Evolutionary conservation across 495 filamentous ascomycete species (phyloP), one percentile per base, ranked within the genome.

Genomic region (Aspergillus egyptiacus): DNA sequence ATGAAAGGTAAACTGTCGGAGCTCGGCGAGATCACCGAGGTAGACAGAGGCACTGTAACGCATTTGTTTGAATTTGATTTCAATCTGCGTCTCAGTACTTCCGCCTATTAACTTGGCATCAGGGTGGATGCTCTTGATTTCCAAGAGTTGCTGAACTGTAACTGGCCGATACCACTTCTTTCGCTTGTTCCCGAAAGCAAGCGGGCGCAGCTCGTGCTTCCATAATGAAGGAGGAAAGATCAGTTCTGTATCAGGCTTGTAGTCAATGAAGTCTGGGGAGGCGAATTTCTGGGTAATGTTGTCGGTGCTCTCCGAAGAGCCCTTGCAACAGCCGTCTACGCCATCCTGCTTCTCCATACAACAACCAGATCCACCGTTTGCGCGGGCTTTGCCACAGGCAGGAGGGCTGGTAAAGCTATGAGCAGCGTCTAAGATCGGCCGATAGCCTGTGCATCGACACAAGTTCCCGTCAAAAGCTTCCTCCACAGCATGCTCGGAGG

Each of bases 51-150:
- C 81, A 9, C 81, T 79, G 63, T 96, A 98, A 56, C 89, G 81
- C 79, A 94, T 82, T 2, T 81, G 88, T 72, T 98, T 97, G 76
- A 98, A 98, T 62, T 96, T 96, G 67, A 95, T 84, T 66, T 98
- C 93, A 44, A 98, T 96, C 64, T 96, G 93, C 0, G 91, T 97
- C 67, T 98, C 93, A 3, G 89, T 95, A 62, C 89, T 95, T 33
- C 93, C 93, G 20, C 91, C 91, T 51, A 98, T 95, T 48, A 98
- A 77, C 67, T 98, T 98, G 2, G 91, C 87, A 5, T 82, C 81
- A 0, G 91, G 93, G 51, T 90, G 84, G 0, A 80, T 80, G 55
- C 71, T 81, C 71, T 96, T 96, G 66, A 98, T 95, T 55, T 95
- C 83, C 19, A 98, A 69, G 18, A 98, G 71, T 59, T 98, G 90